Base-by-base conservation (phyloP, 2,329 filamentous ascomycete species). In the Emericellopsis atlantica region DNA sequence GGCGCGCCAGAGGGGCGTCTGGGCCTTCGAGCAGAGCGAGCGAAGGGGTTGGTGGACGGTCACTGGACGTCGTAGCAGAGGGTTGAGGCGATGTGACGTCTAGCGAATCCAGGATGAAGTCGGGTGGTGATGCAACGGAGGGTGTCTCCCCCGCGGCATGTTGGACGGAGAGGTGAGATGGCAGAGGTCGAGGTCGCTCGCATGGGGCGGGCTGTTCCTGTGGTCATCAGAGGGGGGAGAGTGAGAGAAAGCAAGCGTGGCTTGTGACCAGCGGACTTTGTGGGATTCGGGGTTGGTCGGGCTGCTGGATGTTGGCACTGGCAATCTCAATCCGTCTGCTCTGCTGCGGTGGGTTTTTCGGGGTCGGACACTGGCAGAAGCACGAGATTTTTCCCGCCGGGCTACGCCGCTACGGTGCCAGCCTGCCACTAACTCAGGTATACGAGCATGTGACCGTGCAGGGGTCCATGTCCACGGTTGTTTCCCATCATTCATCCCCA, bases 81-180 rank as follows among this genome's bases (percentile, higher is more conserved):
- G 23, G 38, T 31, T 15, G 32, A 26, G 37, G 14, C 22, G 16
- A 16, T 48, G 60, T 51, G 45, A 52, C 51, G 42, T 64, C 59
- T 71, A 70, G 62, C 55, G 70, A 58, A 71, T 78, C 74, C 74
- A 78, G 69, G 57, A 61, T 75, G 70, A 68, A 59, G 51, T 53
- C 51, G 48, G 52, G 54, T 52, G 59, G 50, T 54, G 59, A 60
- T 68, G 69, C 70, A 66, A 70, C 67, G 70, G 74, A 74, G 71
- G 58, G 51, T 49, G 54, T 61, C 67, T 72, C 72, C 58, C 55
- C 57, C 68, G 65, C 74, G 65, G 69, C 75, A 79, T 78, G 53
- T 57, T 67, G 61, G 51, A 48, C 51, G 53, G 44, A 43, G 45
- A 43, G 42, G 38, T 33, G 39, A 45, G 40, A 38, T 35, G 40